phyloP scores from a whole-genome alignment of 495 filamentous ascomycete genomes.

The Annulohypoxylon moriforme region DNA sequence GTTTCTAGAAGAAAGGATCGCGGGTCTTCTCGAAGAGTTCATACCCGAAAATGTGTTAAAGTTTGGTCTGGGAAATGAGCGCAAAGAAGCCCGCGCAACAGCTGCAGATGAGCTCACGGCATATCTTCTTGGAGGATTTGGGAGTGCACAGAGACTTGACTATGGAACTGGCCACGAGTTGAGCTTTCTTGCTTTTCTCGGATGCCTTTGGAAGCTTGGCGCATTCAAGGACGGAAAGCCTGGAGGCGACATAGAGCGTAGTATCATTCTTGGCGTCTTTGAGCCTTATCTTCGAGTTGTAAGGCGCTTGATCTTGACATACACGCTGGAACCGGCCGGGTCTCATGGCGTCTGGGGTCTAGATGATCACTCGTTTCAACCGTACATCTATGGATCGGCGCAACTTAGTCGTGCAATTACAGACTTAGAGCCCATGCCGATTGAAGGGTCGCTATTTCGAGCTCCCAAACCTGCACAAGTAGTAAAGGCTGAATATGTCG shows the following conservation, averaged over 20 bases:
- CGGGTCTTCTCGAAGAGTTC: constrained; percentile 69
- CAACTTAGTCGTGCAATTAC: constrained; percentile 83
- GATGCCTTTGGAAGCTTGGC: constrained; percentile 88
- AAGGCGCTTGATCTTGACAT: constrained; percentile 85
- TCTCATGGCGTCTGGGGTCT: constrained; percentile 97
- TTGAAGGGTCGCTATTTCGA: constrained; percentile 77
- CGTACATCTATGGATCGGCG: constrained; percentile 94
- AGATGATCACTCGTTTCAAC: constrained; percentile 96
- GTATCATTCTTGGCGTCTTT: constrained; percentile 82
- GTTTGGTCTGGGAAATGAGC: constrained; percentile 39
- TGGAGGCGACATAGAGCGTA: constrained; percentile 68
- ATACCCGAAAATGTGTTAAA: constrained; percentile 66
- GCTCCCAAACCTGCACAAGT: constrained; percentile 78
- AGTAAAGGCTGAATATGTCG: constrained; percentile 71
- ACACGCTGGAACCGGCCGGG: constrained; percentile 95
- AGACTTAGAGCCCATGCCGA: constrained; percentile 68
- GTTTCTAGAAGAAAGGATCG: constrained; percentile 68
- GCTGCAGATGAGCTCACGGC: constrained; percentile 70
- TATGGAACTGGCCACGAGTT: constrained; percentile 97
- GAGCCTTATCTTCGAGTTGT: constrained; percentile 87
- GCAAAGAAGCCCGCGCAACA: constrained; percentile 5
- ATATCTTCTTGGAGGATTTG: constrained; percentile 90
- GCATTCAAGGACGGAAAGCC: constrained; percentile 73
- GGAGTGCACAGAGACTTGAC: constrained; percentile 87
- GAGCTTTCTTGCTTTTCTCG: constrained; percentile 92